phyloP scores from a whole-genome alignment of 1,284 basidiomycete species.

The Takashimella koratensis region DNA sequence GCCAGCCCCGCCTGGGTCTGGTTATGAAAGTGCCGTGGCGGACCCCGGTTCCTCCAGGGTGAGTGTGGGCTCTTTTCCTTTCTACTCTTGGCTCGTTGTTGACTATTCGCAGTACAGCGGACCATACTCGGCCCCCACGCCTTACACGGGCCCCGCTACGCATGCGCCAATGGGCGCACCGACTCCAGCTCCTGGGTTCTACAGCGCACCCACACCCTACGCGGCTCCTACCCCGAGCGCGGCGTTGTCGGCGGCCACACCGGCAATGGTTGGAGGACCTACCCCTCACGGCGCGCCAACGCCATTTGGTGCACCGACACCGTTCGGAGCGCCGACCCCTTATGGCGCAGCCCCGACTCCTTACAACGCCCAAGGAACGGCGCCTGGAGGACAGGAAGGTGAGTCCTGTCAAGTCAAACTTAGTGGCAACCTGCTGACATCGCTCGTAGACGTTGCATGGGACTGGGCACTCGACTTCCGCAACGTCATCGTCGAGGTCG shows the following conservation, averaged over 20 bases:
- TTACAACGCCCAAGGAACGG: constrained; percentile 10
- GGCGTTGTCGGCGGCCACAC: constrained; percentile 47
- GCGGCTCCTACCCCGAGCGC: constrained; percentile 50
- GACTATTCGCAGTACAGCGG: constrained; percentile 54
- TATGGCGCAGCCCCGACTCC: constrained; percentile 22
- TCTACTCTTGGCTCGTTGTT: constrained; percentile 4
- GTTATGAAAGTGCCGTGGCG: constrained; percentile 9
- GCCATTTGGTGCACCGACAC: constrained; percentile 52
- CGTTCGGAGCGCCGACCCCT: constrained; percentile 30
- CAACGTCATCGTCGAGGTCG: constrained; percentile 42
- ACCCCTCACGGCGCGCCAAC: constrained; percentile 49
- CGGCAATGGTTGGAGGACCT: constrained; percentile 14
- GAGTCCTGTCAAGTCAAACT: constrained; percentile 7
- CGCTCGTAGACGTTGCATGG: constrained; percentile 24
- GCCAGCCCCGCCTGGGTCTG: constrained; percentile 33
- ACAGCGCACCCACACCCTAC: constrained; percentile 49
- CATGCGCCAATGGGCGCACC: constrained; percentile 46
- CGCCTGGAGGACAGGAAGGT: constrained; percentile 5
- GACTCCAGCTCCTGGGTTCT: constrained; percentile 51
- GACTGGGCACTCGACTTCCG: constrained; percentile 48
- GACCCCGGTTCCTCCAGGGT: constrained; percentile 38
- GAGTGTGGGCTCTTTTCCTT: constrained; percentile 7
- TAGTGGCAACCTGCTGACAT: constrained; percentile 3
- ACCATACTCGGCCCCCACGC: constrained; percentile 54
- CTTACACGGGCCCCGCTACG: constrained; percentile 48